A percentile compares a stretch with the other conserved stretches of the same genome.
phyloP scores from a whole-genome alignment of 129 eudicot species.

The Glebionis coronaria region DNA sequence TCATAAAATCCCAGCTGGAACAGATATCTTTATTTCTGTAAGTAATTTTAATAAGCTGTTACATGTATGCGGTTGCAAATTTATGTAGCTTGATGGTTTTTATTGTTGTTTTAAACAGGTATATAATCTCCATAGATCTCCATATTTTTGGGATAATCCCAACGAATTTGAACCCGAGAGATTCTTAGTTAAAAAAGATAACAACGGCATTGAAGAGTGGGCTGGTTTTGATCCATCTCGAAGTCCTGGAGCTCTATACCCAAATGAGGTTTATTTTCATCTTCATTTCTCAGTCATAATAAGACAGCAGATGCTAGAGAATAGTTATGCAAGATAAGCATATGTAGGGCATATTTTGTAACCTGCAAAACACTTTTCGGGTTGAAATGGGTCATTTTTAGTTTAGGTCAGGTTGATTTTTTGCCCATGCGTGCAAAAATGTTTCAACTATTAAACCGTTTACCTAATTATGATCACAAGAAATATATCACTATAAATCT shows the following conservation, averaged over 20 bases:
- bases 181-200: slow-evolving; percentile 54
- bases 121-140: slow-evolving; percentile 98
- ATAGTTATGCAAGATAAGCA: not conserved
- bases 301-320: not conserved
- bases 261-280: slow-evolving; percentile 72
- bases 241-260: slow-evolving; percentile 91
- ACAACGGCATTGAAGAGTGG: slow-evolving; percentile 75
- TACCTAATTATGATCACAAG: not conserved
- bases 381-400: not conserved
- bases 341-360: not conserved
- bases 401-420: not conserved
- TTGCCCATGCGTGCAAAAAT: not conserved
- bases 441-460: not conserved
- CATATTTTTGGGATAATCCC: slow-evolving; percentile 90
- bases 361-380: not conserved
- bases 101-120: slow-evolving; percentile 42
- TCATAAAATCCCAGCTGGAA: slow-evolving; percentile 77
- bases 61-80: not conserved
- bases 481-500: no score
- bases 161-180: slow-evolving; percentile 90
- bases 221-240: slow-evolving; percentile 95
- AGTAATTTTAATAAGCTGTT: slow-evolving; percentile 21
- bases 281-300: slow-evolving; percentile 8
- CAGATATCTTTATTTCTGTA: slow-evolving; percentile 87
- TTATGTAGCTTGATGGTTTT: not conserved